phyloP scores from a whole-genome alignment of 2,329 filamentous ascomycete species.

The Didymella pomorum region DNA sequence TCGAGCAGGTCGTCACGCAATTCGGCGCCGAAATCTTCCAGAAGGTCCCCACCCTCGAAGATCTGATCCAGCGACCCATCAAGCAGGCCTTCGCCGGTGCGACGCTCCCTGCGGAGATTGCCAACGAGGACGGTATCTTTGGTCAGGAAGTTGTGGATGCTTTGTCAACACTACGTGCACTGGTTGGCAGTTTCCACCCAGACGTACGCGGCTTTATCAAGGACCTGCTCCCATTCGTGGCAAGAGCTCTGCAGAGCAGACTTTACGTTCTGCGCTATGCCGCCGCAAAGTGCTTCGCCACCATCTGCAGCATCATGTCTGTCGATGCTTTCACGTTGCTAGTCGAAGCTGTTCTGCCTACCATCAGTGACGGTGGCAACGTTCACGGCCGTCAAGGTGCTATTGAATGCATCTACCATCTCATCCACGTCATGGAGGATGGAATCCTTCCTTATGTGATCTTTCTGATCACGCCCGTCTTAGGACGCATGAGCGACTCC shows the following conservation, averaged over 20 bases:
- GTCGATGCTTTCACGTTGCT: slow-evolving; percentile 95
- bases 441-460: slow-evolving; percentile 96
- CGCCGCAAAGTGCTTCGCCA: slow-evolving; percentile 96
- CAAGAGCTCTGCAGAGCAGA: slow-evolving; percentile 85
- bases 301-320: slow-evolving; percentile 94
- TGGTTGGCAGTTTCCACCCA: slow-evolving; percentile 86
- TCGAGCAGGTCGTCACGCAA: slow-evolving; percentile 82
- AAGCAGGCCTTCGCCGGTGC: slow-evolving; percentile 74
- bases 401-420: slow-evolving; percentile 93
- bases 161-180: slow-evolving; percentile 87
- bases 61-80: slow-evolving; percentile 83
- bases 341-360: slow-evolving; percentile 90
- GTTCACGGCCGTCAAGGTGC: slow-evolving; percentile 90
- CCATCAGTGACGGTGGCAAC: slow-evolving; percentile 89
- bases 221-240: slow-evolving; percentile 82
- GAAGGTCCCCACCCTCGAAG: slow-evolving; percentile 82
- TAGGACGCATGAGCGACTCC: slow-evolving; percentile 97
- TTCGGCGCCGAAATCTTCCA: slow-evolving; percentile 81
- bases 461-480: slow-evolving; percentile 95
- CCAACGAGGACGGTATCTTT: slow-evolving; percentile 74
- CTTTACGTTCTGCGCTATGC: slow-evolving; percentile 95
- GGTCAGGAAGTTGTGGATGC: slow-evolving; percentile 95
- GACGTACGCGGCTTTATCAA: slow-evolving; percentile 82
- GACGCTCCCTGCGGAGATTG: slow-evolving; percentile 73
- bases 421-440: slow-evolving; percentile 98